Conservation (phyloP, 2,329 filamentous ascomycete species). For the Penicillium sp. region DNA sequence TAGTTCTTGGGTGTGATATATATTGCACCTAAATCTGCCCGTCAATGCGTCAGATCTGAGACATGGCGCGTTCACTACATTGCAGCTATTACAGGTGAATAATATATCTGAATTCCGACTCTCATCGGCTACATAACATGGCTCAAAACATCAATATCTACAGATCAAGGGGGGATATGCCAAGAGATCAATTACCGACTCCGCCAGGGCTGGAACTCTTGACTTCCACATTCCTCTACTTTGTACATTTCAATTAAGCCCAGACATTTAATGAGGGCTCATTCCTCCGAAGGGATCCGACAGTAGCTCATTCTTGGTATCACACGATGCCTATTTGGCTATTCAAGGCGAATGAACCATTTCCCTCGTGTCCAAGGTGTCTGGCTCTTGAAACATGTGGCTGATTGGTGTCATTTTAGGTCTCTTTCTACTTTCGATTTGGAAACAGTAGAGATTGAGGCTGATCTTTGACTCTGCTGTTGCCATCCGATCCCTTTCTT, state of each 20-base stretch:
- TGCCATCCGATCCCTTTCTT: not conserved
- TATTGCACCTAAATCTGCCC: not conserved
- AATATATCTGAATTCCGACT: not conserved
- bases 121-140: too few species aligned
- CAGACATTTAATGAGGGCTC: not conserved
- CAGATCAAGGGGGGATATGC: not conserved
- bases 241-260: not conserved
- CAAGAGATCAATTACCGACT: not conserved
- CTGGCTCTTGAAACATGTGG: constrained; percentile 14
- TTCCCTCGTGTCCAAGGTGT: not conserved
- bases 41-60: not conserved
- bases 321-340: not conserved
- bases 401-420: not conserved
- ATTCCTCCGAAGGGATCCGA: constrained; percentile 1
- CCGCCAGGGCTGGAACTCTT: not conserved
- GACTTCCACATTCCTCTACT: constrained; percentile 2
- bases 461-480: not conserved
- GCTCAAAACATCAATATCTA: not conserved
- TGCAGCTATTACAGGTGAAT: not conserved
- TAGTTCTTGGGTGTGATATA: not conserved
- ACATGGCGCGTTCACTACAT: too few species aligned
- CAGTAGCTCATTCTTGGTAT: not conserved
- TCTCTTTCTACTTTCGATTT: not conserved
- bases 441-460: not conserved
- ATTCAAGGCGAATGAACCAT: not conserved